Evolutionary conservation across 108 stramenopile genomes (phyloP).

Genomic region (Cyclotella choctawhatcheeana): DNA sequence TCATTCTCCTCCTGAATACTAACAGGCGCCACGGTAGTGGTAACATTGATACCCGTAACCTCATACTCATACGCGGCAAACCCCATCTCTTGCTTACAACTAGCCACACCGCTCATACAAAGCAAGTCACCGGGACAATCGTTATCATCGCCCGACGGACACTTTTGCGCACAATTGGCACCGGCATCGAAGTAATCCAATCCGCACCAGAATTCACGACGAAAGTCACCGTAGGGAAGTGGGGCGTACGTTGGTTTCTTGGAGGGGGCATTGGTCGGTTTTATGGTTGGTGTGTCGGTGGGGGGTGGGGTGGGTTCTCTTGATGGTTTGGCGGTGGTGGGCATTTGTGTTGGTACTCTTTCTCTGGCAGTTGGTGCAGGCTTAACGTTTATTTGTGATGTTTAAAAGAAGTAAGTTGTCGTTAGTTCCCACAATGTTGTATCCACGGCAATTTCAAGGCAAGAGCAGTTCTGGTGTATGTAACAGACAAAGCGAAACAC

Average conservation of each 20-base stretch:
- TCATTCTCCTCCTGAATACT: background rate
- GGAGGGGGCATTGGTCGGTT: slow-evolving; percentile 38
- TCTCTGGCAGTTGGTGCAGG: background rate
- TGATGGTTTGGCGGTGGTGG: slow-evolving; percentile 47
- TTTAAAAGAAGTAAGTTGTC: background rate
- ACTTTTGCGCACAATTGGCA: slow-evolving; percentile 31
- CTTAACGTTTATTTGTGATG: background rate
- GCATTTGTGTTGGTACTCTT: slow-evolving; percentile 23
- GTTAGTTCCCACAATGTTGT: background rate
- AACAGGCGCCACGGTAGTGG: background rate
- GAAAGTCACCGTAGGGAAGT: slow-evolving; percentile 33
- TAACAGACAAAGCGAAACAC: background rate
- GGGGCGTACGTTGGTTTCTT: slow-evolving; percentile 38
- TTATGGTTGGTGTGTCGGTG: slow-evolving; percentile 1
- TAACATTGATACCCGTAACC: background rate
- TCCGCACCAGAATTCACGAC: slow-evolving; percentile 47
- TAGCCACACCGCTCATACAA: slow-evolving; percentile 44
- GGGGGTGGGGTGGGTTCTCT: slow-evolving; percentile 32
- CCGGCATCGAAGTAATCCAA: slow-evolving; percentile 39
- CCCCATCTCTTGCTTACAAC: slow-evolving; percentile 45
- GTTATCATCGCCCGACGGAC: slow-evolving; percentile 39
- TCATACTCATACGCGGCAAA: slow-evolving; percentile 21
- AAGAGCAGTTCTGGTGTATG: background rate
- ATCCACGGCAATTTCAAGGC: background rate
- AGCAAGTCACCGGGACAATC: slow-evolving; percentile 38